Percentiles rank a stretch among this genome's conserved stretches.
phyloP scores from a whole-genome alignment of 169 alveolate genomes.

The Plasmodium sp. region DNA sequence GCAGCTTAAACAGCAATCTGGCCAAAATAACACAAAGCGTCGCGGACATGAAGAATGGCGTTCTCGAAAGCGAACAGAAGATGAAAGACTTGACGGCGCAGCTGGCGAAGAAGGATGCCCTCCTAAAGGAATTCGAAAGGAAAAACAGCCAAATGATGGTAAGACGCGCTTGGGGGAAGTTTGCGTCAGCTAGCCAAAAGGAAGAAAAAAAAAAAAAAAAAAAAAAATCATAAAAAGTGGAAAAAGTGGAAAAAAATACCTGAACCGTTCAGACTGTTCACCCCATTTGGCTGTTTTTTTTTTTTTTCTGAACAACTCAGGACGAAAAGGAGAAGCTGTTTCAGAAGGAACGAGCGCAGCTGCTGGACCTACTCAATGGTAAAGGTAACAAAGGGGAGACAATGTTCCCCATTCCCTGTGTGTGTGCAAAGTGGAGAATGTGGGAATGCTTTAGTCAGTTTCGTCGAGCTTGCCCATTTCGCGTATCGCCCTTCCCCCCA shows the following conservation, averaged over 20 bases:
- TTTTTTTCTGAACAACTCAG: slow-evolving; percentile 26
- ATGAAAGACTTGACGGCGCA: neutral
- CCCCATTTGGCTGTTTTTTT: slow-evolving; percentile 12
- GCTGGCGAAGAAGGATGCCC: slow-evolving; percentile 23
- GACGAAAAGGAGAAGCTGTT: slow-evolving; percentile 28
- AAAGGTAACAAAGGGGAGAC: neutral
- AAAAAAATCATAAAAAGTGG: neutral
- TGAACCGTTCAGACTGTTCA: neutral
- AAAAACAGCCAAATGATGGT: slow-evolving; percentile 1
- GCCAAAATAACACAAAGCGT: slow-evolving; percentile 43
- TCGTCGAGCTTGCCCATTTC: too few species aligned
- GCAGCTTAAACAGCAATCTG: slow-evolving; percentile 27
- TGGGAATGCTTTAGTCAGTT: neutral
- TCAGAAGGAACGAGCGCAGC: slow-evolving; percentile 16
- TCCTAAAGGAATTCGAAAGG: slow-evolving; percentile 26
- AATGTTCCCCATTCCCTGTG: neutral
- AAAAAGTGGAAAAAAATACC: neutral
- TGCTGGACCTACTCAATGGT: slow-evolving; percentile 25
- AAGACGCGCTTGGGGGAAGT: neutral
- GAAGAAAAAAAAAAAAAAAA: too few species aligned
- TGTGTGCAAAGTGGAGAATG: neutral
- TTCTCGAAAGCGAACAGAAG: slow-evolving; percentile 35
- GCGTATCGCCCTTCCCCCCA: neutral
- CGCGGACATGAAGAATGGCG: slow-evolving; percentile 35
- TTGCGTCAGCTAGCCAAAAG: slow-evolving; percentile 7